Conservation (phyloP, 768 basidiomycete genomes). For the Leccinum subtestaceum region DNA sequence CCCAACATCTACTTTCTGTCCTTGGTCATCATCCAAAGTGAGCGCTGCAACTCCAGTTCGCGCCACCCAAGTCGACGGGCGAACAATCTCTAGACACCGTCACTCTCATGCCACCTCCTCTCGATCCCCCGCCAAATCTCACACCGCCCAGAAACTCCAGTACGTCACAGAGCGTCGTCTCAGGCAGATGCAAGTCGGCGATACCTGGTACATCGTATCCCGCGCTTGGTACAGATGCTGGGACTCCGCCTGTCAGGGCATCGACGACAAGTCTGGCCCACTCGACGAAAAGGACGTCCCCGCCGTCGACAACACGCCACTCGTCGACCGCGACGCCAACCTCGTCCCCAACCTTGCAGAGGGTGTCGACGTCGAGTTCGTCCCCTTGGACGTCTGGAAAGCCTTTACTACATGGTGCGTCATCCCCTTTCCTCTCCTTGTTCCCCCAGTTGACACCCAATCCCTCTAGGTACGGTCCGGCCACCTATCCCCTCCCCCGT, state of each 20-base stretch:
- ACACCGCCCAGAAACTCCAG: constrained; percentile 47
- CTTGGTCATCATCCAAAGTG: too few relatives aligned
- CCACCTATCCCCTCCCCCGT: constrained; percentile 56
- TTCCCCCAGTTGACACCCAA: not conserved
- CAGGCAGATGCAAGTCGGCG: constrained; percentile 55
- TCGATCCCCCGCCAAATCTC: constrained; percentile 25
- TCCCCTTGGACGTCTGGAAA: constrained; percentile 72
- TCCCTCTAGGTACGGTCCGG: constrained; percentile 66
- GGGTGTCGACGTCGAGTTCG: constrained; percentile 68
- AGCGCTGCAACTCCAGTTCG: constrained; percentile 35
- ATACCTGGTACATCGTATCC: constrained; percentile 78
- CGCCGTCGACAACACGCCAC: constrained; percentile 69
- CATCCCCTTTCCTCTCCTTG: not conserved
- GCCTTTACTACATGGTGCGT: constrained; percentile 58
- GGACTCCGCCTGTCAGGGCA: constrained; percentile 67
- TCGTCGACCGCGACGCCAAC: constrained; percentile 55
- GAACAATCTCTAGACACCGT: constrained; percentile 30
- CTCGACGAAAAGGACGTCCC: constrained; percentile 63
- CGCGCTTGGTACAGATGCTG: constrained; percentile 73
- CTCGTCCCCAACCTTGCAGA: constrained; percentile 49
- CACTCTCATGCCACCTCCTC: constrained; percentile 25
- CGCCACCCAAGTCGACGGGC: constrained; percentile 43
- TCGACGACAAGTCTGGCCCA: constrained; percentile 63
- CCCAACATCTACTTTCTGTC: too few relatives aligned
- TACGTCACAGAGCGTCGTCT: constrained; percentile 47